phyloP scores from a whole-genome alignment of 2,329 filamentous ascomycete species.

The Zymoseptoria pseudotritici region DNA sequence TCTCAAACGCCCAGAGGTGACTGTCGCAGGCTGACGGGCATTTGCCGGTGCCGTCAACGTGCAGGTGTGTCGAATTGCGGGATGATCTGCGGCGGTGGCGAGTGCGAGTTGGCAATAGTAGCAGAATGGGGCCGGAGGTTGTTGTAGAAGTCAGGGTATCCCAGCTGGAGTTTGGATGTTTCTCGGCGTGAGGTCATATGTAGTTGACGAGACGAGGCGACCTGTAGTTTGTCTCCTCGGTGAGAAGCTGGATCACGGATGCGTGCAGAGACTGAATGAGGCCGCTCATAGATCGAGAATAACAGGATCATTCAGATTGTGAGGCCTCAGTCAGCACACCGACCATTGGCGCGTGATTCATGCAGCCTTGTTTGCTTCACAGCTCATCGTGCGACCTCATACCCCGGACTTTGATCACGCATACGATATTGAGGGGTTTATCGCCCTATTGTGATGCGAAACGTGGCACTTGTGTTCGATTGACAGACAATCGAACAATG shows the following conservation, averaged over 20 bases:
- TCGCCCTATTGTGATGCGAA: background rate
- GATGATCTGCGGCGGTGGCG: background rate
- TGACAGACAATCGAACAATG: background rate
- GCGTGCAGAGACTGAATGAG: no score
- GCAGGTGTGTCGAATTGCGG: background rate
- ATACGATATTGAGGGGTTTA: background rate
- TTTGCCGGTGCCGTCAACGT: background rate
- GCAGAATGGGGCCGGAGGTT: background rate
- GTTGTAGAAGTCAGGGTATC: background rate
- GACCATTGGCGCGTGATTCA: background rate
- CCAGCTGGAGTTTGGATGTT: background rate
- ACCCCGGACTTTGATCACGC: background rate
- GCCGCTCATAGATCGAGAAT: no score
- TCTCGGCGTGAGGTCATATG: background rate
- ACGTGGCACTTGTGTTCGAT: background rate
- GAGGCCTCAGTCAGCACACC: background rate
- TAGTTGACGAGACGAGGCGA: no score
- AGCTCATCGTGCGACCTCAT: constrained; percentile 1
- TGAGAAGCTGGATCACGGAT: no score
- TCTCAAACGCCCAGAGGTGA: background rate
- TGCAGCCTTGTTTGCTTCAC: constrained; percentile 8
- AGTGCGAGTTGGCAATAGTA: background rate
- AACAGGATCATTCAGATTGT: background rate
- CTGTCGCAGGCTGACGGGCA: background rate
- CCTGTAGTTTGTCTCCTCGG: no score